A percentile compares a stretch with the other conserved stretches of the same genome.
Evolutionary conservation across 2,329 filamentous ascomycete genomes (phyloP).

Genomic region (Curvularia verruculosa): DNA sequence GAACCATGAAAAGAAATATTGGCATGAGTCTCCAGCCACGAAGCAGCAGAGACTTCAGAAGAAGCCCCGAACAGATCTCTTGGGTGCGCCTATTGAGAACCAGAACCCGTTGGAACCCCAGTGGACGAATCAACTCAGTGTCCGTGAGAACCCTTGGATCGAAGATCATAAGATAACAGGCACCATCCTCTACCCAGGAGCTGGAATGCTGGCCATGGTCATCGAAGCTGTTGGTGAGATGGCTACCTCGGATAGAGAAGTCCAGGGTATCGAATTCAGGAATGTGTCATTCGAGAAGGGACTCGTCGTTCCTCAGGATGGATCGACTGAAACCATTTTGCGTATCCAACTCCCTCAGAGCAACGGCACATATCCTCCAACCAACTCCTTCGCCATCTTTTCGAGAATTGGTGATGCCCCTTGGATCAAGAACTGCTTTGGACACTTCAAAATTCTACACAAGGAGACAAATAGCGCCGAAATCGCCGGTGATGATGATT

Average conservation of each 20-base stretch:
- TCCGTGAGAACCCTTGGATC: no score
- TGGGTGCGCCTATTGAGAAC: neutral
- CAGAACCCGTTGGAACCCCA: neutral
- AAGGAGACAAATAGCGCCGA: neutral
- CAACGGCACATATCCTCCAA: neutral
- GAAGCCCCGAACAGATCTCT: neutral
- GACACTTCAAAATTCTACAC: neutral
- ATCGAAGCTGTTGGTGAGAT: neutral
- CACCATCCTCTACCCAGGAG: no score
- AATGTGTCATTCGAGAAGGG: neutral
- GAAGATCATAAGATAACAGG: no score
- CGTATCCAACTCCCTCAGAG: neutral
- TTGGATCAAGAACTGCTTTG: neutral
- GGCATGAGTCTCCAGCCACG: neutral
- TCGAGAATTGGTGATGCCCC: neutral
- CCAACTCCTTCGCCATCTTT: neutral
- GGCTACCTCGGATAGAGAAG: neutral
- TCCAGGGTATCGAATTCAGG: neutral
- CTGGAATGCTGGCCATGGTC: no score
- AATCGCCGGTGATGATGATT: no score
- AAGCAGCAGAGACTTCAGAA: no score
- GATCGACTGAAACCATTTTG: neutral
- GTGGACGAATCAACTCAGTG: no score
- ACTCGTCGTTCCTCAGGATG: neutral
- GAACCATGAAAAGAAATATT: neutral